Percentiles rank a stretch among this genome's conserved stretches.
These are phyloP conservation scores for Silene latifolia DNA, from an alignment of 148 eudicot genomes.

Conservation along the genomic window DNA sequence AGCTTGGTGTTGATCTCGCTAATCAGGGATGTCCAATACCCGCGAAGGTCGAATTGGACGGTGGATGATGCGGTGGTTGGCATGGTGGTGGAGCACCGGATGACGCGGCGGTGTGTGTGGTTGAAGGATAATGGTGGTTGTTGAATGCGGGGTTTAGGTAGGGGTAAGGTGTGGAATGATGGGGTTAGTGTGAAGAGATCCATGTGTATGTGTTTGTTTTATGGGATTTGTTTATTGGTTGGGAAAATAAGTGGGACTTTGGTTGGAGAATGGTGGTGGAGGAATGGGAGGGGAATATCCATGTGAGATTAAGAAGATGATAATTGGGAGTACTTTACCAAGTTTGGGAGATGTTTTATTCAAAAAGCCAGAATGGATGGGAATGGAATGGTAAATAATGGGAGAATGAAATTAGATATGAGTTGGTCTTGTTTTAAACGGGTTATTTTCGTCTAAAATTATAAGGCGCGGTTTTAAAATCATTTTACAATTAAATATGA, in stretches of 20 bases:
- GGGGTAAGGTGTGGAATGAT: slow-evolving; percentile 28
- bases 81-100: slow-evolving; percentile 15
- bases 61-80: slow-evolving; percentile 23
- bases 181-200: slow-evolving; percentile 30
- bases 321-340: too few species aligned
- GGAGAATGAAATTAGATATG: too few species aligned
- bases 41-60: slow-evolving; percentile 53
- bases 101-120: slow-evolving; percentile 5
- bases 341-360: too few species aligned
- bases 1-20: slow-evolving; percentile 66
- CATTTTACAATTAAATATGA: too few species aligned
- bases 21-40: slow-evolving; percentile 65
- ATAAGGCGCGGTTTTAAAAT: too few species aligned
- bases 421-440: too few species aligned
- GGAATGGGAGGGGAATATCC: too few species aligned
- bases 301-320: too few species aligned
- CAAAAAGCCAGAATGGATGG: too few species aligned
- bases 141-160: slow-evolving; percentile 19
- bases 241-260: not conserved
- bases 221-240: not conserved
- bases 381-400: too few species aligned
- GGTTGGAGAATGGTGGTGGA: too few species aligned
- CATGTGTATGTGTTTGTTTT: slow-evolving; percentile 22
- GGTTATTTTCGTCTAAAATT: too few species aligned
- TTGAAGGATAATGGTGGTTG: slow-evolving; percentile 26